Evolutionary conservation across 768 basidiomycete species (phyloP).

Genomic region (Termitomyces eurrhizus): DNA sequence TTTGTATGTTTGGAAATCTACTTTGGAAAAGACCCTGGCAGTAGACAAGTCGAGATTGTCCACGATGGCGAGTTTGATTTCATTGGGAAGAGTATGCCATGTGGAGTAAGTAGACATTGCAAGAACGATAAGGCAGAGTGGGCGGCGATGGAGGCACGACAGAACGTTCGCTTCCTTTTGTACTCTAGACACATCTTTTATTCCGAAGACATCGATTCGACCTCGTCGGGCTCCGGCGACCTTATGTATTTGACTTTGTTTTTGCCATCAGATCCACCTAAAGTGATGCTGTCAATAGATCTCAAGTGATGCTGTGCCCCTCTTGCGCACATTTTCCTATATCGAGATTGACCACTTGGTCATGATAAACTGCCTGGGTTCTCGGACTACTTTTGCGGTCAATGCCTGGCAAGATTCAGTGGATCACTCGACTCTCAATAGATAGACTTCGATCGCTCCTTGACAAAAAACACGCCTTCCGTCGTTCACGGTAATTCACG

Average conservation of each 20-base stretch:
- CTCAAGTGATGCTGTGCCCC: slow-evolving; percentile 15
- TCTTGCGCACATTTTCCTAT: slow-evolving; percentile 8
- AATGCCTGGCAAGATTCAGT: background rate
- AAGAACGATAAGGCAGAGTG: background rate
- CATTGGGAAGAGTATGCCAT: slow-evolving; percentile 61
- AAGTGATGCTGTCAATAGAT: slow-evolving; percentile 13
- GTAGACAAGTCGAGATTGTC: slow-evolving; percentile 42
- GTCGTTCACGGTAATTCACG: slow-evolving; percentile 7
- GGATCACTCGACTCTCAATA: background rate
- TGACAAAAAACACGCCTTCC: slow-evolving; percentile 3
- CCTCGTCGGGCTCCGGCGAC: slow-evolving; percentile 24
- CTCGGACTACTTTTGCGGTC: background rate
- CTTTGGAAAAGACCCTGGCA: slow-evolving; percentile 43
- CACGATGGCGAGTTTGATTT: slow-evolving; percentile 61
- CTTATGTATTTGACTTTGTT: slow-evolving; percentile 15
- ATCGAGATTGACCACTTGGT: background rate
- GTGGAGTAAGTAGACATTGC: slow-evolving; percentile 21
- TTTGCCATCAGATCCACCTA: slow-evolving; percentile 14
- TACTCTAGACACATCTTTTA: slow-evolving; percentile 5
- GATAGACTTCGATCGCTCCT: background rate
- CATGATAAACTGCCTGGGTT: slow-evolving; percentile 5
- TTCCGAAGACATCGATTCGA: slow-evolving; percentile 34
- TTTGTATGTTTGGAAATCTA: slow-evolving; percentile 46
- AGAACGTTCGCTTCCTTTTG: slow-evolving; percentile 8
- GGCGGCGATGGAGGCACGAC: background rate